Base-by-base conservation (phyloP, 139 green algal genomes). In the Pleodorina starrii region DNA sequence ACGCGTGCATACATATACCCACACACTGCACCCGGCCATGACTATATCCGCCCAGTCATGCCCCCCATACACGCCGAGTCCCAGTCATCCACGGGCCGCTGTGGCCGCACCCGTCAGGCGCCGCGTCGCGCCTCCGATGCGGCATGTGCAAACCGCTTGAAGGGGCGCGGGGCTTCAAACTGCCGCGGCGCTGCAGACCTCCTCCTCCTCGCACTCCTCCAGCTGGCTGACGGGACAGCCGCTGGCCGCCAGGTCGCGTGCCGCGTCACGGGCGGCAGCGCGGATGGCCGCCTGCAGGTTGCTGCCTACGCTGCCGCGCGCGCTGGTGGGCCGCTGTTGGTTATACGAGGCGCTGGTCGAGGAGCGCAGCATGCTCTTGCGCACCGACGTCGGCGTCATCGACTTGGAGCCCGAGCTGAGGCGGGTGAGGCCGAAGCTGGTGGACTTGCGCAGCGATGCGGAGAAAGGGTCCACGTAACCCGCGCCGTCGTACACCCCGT, bases 261-360 rank as follows among this genome's bases (percentile, higher is more conserved):
- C 60, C 2, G 80, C 80, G 19, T 87, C 80, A 12, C 43, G 80
- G 27, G 83, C 83, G 21, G 83, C 83, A 16, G 83, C 83, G 1
- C 83, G 83, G 32, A 88, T 88, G 43, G 83, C 83, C 16, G 66
- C 83, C 66, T 88, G 83, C 44, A 88, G 66, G 36, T 27, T 42
- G 5, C 21, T 72, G 66, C 68, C 68, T 10, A 88, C 48, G 46
- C 69, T 73, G 68, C 43, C 29, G 12, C 84, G 69, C 48, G 76
- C 44, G 19, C 66, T 63, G 9, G 43, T 44, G 59, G 9, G 19
- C n/a, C n/a, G n/a, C n/a, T n/a, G n/a, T n/a, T n/a, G n/a, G n/a
- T n/a, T n/a, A n/a, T n/a, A n/a, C 5, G 69, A 36, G 4, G 48
- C 35, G 32, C 5, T 36, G 11, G 69, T 46, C 21, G 66, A 81